Evolutionary conservation across 1,284 basidiomycete species (phyloP).

Genomic region (Microbotryum scabiosae): DNA sequence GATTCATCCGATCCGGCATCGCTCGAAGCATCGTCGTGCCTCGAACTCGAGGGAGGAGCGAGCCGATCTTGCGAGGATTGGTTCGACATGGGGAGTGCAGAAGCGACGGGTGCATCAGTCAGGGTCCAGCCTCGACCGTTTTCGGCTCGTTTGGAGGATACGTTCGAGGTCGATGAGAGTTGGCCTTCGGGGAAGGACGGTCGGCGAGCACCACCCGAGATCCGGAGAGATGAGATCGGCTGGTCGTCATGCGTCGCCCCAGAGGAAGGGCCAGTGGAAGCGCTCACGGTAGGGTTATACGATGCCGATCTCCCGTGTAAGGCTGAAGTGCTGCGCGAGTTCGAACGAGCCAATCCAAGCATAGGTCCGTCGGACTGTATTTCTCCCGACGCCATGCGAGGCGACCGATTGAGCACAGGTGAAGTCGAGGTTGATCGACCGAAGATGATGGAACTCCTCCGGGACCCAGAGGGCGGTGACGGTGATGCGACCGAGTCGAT

Average conservation of each 20-base stretch:
- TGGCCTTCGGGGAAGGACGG: neutral
- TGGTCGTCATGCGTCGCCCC: constrained; percentile 1
- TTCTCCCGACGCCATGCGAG: constrained; percentile 3
- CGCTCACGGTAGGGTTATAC: neutral
- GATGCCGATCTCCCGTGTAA: neutral
- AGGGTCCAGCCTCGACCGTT: constrained; percentile 14
- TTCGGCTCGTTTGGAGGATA: neutral
- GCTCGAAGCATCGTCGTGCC: no score
- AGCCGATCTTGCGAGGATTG: no score
- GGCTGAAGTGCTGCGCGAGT: neutral
- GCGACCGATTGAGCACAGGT: constrained; percentile 4
- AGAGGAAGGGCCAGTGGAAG: neutral
- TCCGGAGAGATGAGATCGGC: neutral
- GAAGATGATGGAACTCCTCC: neutral
- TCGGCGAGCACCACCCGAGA: neutral
- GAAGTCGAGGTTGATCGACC: constrained; percentile 6
- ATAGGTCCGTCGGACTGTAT: constrained; percentile 9
- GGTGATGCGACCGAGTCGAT: constrained; percentile 8
- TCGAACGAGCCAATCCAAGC: neutral
- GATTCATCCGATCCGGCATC: no score
- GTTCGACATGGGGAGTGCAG: no score
- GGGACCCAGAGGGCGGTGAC: neutral
- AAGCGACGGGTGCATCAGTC: constrained; percentile 11
- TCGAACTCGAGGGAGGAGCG: no score
- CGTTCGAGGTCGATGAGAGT: neutral